Evolutionary conservation across 495 filamentous ascomycete genomes (phyloP).

Genomic region (Cetradonia linearis): DNA sequence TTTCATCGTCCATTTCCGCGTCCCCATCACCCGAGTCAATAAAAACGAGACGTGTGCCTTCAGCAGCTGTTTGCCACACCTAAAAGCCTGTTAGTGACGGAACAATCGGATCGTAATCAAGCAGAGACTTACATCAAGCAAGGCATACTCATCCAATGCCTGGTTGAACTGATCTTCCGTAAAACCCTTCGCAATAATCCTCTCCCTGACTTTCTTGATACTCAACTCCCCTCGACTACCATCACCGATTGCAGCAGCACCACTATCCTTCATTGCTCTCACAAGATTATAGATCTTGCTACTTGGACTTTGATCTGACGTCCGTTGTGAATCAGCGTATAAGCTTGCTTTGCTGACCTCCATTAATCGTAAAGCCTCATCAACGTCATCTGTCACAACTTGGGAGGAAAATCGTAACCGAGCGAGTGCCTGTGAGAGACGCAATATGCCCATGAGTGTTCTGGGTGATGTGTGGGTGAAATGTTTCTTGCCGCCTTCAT

Average conservation of each 20-base stretch:
- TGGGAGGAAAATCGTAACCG: conserved; percentile 74
- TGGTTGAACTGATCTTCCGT: conserved; percentile 82
- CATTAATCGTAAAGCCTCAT: conserved; percentile 83
- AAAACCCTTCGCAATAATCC: conserved; percentile 92
- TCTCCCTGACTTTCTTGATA: conserved; percentile 73
- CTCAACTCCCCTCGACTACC: conserved; percentile 67
- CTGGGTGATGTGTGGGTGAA: conserved; percentile 90
- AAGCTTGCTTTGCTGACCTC: conserved; percentile 87
- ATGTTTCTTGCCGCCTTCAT: conserved; percentile 77
- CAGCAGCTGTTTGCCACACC: conserved; percentile 91
- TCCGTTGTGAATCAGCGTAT: conserved; percentile 50
- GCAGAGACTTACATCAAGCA: conserved; percentile 70
- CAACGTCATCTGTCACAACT: conserved; percentile 86
- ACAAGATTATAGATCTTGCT: conserved; percentile 92
- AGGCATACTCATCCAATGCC: conserved; percentile 81
- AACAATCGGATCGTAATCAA: conserved; percentile 13
- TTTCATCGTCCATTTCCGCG: conserved; percentile 31
- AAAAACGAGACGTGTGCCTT: conserved; percentile 80
- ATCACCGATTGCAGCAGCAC: conserved; percentile 64
- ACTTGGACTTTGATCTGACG: conserved; percentile 66
- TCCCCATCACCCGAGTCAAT: conserved; percentile 49
- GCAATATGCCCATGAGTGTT: conserved; percentile 83
- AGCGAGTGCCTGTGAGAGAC: conserved; percentile 90
- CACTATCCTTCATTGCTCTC: conserved; percentile 69
- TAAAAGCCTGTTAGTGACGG: conserved; percentile 34